Conservation (phyloP, 805 yeast species). For the Yamadazyma nakazawae region DNA sequence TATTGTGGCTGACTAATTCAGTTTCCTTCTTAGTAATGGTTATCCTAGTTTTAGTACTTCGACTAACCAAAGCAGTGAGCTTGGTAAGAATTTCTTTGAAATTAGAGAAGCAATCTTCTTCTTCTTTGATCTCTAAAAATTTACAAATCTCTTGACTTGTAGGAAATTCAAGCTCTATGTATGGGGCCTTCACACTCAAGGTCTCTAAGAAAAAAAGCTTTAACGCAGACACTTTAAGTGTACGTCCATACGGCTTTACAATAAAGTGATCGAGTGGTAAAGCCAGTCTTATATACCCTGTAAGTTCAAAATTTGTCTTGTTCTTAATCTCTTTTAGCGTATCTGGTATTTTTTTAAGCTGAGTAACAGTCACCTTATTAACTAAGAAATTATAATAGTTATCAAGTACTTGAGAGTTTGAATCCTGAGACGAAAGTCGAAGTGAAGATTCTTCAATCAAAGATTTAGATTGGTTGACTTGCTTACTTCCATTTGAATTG, state of each 20-base stretch:
- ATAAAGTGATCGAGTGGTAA: conserved; percentile 20
- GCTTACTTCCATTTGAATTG: background rate
- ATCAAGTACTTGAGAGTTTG: background rate
- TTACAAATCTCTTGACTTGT: conserved; percentile 23
- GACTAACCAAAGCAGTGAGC: background rate
- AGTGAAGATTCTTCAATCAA: background rate
- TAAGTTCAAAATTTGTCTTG: conserved; percentile 16
- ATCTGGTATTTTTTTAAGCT: conserved; percentile 8
- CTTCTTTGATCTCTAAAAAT: conserved; percentile 19
- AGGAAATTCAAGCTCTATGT: conserved; percentile 20
- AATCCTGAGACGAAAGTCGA: background rate
- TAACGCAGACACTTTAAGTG: conserved; percentile 25
- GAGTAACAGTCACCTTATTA: conserved; percentile 2
- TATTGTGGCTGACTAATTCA: background rate
- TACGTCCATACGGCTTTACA: conserved; percentile 27
- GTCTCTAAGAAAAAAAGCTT: conserved; percentile 18
- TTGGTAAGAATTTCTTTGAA: background rate
- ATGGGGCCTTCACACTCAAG: background rate
- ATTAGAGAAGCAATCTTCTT: conserved; percentile 9
- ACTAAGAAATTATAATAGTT: conserved; percentile 3
- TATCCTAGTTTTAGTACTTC: background rate
- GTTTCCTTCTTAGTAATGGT: background rate
- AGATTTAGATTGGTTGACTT: background rate
- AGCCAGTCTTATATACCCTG: conserved; percentile 17
- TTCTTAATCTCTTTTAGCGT: conserved; percentile 12